phyloP scores from a whole-genome alignment of 345 rosid species.

The Garcia nutans region DNA sequence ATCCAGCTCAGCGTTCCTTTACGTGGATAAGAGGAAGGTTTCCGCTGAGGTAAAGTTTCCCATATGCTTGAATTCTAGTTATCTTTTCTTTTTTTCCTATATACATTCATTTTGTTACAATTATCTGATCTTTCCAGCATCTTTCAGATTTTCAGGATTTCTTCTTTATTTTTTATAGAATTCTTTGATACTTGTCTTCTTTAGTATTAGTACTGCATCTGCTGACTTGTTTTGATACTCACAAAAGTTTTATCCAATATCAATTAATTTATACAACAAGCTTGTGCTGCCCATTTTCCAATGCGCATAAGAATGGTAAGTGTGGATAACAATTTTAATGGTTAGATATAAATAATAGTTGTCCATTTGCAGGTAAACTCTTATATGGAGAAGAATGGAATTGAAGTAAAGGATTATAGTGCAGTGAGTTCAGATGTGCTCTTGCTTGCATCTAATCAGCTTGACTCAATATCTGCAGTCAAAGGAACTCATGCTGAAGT shows the following conservation, averaged over 20 bases:
- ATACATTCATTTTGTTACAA: not conserved
- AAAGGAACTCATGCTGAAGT: constrained; percentile 12
- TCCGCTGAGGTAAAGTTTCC: constrained; percentile 54
- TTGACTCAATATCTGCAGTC: constrained; percentile 36
- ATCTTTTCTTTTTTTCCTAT: not conserved
- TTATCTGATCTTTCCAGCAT: not conserved
- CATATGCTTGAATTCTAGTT: constrained; percentile 5
- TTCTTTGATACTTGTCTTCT: not conserved
- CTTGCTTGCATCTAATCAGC: constrained; percentile 60
- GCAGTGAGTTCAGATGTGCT: constrained; percentile 66
- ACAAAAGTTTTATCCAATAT: not conserved
- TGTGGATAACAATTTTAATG: not conserved
- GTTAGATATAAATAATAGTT: not conserved
- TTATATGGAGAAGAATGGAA: constrained; percentile 50
- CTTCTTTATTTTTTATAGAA: not conserved
- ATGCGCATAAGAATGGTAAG: not conserved
- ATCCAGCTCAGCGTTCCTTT: constrained; percentile 60
- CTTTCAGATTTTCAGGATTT: not conserved
- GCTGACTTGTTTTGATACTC: not conserved
- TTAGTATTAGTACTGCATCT: constrained; percentile 4
- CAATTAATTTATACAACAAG: not conserved
- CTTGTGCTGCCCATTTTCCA: not conserved
- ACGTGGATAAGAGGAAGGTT: constrained; percentile 75
- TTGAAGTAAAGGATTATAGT: constrained; percentile 69
- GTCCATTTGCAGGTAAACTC: constrained; percentile 44